A percentile compares a stretch with the other conserved stretches of the same genome.
phyloP scores from a whole-genome alignment of 805 yeast genomes.

The Suhomyces tanzawaensis region DNA sequence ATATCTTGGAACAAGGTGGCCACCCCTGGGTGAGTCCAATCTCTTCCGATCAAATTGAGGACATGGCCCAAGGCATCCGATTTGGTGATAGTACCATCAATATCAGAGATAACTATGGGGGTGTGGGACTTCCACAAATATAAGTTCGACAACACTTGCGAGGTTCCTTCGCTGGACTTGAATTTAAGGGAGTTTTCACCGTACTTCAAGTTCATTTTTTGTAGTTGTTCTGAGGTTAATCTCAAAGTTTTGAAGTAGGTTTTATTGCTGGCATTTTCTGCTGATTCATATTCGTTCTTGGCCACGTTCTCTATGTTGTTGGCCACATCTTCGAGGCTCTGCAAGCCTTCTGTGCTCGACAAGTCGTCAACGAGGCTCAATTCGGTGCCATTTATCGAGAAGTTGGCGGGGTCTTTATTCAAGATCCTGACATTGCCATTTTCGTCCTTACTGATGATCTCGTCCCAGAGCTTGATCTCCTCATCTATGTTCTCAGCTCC shows the following conservation, averaged over 20 bases:
- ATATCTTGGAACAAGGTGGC: constrained; percentile 91
- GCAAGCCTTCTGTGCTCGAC: constrained; percentile 4
- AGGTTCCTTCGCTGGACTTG: constrained; percentile 78
- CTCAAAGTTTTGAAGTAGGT: constrained; percentile 82
- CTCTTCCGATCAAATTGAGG: constrained; percentile 87
- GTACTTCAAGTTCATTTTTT: constrained; percentile 63
- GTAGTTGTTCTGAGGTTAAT: constrained; percentile 85
- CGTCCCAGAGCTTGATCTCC: constrained; percentile 34
- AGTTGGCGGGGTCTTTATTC: constrained; percentile 15
- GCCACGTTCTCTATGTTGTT: neutral
- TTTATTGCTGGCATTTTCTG: constrained; percentile 15
- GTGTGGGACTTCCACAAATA: constrained; percentile 80
- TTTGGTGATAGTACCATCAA: constrained; percentile 96
- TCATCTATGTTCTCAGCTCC: constrained; percentile 17
- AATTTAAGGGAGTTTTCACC: constrained; percentile 82
- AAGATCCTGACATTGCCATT: constrained; percentile 66
- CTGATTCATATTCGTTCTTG: neutral
- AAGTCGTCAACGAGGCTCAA: constrained; percentile 8
- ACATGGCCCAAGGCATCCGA: constrained; percentile 98
- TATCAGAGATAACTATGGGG: constrained; percentile 94
- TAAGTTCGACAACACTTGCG: constrained; percentile 68
- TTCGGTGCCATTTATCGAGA: neutral
- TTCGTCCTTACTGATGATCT: constrained; percentile 50
- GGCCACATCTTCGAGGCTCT: constrained; percentile 11
- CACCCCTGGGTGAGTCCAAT: constrained; percentile 98